Evolutionary conservation across 2,329 filamentous ascomycete genomes (phyloP), one percentile per base, ranked within the genome.

Genomic region (Tolypocladium tundrense): DNA sequence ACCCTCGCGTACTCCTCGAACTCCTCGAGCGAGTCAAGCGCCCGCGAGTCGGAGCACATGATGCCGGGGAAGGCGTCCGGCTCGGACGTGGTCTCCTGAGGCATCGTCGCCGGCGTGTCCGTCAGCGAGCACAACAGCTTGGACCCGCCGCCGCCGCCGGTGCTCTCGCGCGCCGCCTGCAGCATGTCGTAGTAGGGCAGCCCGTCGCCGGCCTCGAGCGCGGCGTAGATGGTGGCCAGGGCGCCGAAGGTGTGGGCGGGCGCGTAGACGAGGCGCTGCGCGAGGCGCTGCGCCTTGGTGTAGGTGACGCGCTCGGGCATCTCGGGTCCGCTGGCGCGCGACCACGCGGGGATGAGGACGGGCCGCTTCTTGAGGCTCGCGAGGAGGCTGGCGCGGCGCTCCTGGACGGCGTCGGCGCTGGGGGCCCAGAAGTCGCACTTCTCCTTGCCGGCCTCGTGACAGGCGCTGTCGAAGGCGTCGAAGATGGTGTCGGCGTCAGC

Each of bases 401-500:
- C 53, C 48, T 75, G 67, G 56, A 81, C 73, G n/a, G 68, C 68
- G 0, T 63, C 62, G 0, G 77, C 68, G 0, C 71, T 69, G 0
- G 65, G 52, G 1, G 69, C 71, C 60, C 73, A 72, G 50, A 84
- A 73, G 1, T 72, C 72, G 57, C 80, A 84, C 8, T 67, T 72
- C 0, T 70, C 60, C 0, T 79, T 79, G 0, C 79, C 80, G 21
- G 77, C 82, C 48, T 73, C 69, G 63, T 78, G 75, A 64, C 84
- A 87, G 45, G 77, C 75, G 21, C 72, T 68, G 63, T 79, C 82
- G 58, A 86, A 85, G 21, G 70, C 75, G 1, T 74, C 68, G 63
- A 84, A 75, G 7, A 80, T 76, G 55, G 76, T 72, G 65, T 86
- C 82, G 16, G 79, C 77, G 62, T 85, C 79, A n/a, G 71, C 71